phyloP scores from a whole-genome alignment of 176 grass and related monocot species.

The Pontederia crassipes region DNA sequence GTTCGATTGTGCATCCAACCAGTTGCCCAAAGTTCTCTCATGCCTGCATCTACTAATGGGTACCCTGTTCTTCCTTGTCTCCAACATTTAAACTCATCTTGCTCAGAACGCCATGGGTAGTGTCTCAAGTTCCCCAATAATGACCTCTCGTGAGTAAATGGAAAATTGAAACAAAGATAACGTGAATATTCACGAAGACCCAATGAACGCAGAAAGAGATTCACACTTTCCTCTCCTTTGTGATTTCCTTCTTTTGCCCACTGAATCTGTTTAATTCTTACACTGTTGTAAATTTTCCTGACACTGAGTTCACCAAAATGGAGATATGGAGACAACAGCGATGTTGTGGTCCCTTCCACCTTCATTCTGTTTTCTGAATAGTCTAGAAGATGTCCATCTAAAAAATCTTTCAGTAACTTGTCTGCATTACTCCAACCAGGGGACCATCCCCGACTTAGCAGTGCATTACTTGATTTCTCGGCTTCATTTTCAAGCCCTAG shows the following conservation, averaged over 20 bases:
- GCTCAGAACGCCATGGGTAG: slow-evolving; percentile 69
- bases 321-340: slow-evolving; percentile 74
- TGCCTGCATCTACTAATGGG: slow-evolving; percentile 92
- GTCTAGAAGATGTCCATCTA: slow-evolving; percentile 49
- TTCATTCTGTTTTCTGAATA: slow-evolving; percentile 73
- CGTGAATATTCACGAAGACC: slow-evolving; percentile 91
- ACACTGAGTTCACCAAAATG: slow-evolving; percentile 92
- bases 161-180: slow-evolving; percentile 95
- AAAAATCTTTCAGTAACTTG: slow-evolving; percentile 66
- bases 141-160: slow-evolving; percentile 75
- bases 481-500: slow-evolving; percentile 74
- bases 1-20: slow-evolving; percentile 87
- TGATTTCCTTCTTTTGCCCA: slow-evolving; percentile 57
- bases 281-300: slow-evolving; percentile 60
- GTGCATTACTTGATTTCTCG: slow-evolving; percentile 88
- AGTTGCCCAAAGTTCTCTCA: slow-evolving; percentile 97
- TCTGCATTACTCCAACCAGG: slow-evolving; percentile 76
- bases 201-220: slow-evolving; percentile 59
- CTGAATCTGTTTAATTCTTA: slow-evolving; percentile 49
- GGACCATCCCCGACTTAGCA: slow-evolving; percentile 73
- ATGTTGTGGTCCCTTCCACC: slow-evolving; percentile 61
- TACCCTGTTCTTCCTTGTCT: slow-evolving; percentile 88
- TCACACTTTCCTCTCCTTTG: slow-evolving; percentile 51
- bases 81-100: slow-evolving; percentile 72
- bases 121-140: slow-evolving; percentile 75